Evolutionary conservation across 805 yeast genomes (phyloP).

Genomic region (Candida chilensis): DNA sequence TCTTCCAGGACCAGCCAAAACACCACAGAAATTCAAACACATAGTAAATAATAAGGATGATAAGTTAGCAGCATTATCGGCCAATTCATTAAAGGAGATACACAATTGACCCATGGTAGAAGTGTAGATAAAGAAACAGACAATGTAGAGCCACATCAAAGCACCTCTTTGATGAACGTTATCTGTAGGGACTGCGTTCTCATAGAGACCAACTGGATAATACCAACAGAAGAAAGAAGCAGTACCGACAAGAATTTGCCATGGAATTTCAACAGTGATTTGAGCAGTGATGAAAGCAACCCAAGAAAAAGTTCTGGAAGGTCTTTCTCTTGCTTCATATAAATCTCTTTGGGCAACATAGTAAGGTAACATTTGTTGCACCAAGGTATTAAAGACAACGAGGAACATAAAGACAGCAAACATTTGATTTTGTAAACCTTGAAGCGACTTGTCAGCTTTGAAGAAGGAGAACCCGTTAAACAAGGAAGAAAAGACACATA

Average conservation of each 20-base stretch:
- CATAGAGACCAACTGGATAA: conserved; percentile 63
- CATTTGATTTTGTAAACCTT: conserved; percentile 79
- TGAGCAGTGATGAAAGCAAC: conserved; percentile 51
- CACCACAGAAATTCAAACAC: conserved; percentile 72
- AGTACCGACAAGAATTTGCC: conserved; percentile 54
- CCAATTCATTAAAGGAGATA: conserved; percentile 50
- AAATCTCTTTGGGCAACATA: conserved; percentile 54
- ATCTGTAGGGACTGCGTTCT: conserved; percentile 44
- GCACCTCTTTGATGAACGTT: conserved; percentile 46
- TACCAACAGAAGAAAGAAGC: conserved; percentile 56
- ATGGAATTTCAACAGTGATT: conserved; percentile 58
- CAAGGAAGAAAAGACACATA: conserved; percentile 19
- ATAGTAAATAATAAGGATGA: conserved; percentile 49
- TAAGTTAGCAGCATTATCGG: conserved; percentile 57
- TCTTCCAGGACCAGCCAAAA: conserved; percentile 42
- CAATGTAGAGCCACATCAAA: conserved; percentile 33
- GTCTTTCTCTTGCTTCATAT: conserved; percentile 68
- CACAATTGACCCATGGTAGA: conserved; percentile 51
- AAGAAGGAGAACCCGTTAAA: conserved; percentile 33
- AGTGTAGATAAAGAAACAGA: conserved; percentile 38
- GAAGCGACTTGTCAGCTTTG: conserved; percentile 20
- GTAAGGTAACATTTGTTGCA: conserved; percentile 57
- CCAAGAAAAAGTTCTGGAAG: conserved; percentile 67
- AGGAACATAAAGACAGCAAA: conserved; percentile 64
- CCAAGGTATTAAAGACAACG: conserved; percentile 43